Conservation (phyloP, 495 filamentous ascomycete species). For the Podospora tetraspora region DNA sequence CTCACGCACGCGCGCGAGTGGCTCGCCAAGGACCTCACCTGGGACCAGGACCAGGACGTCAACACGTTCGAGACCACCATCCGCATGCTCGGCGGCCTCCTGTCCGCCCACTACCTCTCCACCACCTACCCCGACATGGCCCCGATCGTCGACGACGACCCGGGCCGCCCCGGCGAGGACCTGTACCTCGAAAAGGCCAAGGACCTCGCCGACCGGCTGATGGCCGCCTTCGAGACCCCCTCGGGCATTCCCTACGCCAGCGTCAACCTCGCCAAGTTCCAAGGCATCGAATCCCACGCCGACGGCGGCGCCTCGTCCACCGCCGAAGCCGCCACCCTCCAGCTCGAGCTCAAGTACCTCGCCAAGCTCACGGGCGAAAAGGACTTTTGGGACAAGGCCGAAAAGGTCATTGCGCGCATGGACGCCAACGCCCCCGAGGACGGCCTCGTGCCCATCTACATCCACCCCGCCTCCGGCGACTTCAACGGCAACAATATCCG, state of each 20-base stretch:
- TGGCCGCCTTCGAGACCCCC: conserved; percentile 79
- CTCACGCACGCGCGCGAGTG: conserved; percentile 83
- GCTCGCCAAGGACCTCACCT: conserved; percentile 76
- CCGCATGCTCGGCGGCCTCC: conserved; percentile 89
- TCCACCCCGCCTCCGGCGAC: conserved; percentile 68
- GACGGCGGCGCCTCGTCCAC: conserved; percentile 91
- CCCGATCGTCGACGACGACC: conserved; percentile 58
- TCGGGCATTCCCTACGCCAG: conserved; percentile 88
- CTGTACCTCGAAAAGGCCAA: conserved; percentile 94
- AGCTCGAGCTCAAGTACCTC: conserved; percentile 97
- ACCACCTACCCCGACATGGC: conserved; percentile 64
- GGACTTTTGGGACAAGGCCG: conserved; percentile 82
- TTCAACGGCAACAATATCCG: conserved; percentile 84
- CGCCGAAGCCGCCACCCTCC: conserved; percentile 83
- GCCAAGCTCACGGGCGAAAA: conserved; percentile 91
- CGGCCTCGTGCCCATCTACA: conserved; percentile 86
- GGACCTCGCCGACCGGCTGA: conserved; percentile 79
- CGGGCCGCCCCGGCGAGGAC: conserved; percentile 69
- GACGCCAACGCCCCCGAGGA: conserved; percentile 72
- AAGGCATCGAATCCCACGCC: conserved; percentile 70
- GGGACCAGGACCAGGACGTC: conserved; percentile 89
- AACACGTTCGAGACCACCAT: conserved; percentile 99
- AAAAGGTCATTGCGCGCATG: conserved; percentile 85
- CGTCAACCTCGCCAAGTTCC: conserved; percentile 72
- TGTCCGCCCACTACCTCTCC: conserved; percentile 92